A percentile compares a stretch with the other conserved stretches of the same genome.
These are phyloP conservation scores for Rhodocollybia butyracea DNA, from an alignment of 768 basidiomycete species.

Conservation along the genomic window DNA sequence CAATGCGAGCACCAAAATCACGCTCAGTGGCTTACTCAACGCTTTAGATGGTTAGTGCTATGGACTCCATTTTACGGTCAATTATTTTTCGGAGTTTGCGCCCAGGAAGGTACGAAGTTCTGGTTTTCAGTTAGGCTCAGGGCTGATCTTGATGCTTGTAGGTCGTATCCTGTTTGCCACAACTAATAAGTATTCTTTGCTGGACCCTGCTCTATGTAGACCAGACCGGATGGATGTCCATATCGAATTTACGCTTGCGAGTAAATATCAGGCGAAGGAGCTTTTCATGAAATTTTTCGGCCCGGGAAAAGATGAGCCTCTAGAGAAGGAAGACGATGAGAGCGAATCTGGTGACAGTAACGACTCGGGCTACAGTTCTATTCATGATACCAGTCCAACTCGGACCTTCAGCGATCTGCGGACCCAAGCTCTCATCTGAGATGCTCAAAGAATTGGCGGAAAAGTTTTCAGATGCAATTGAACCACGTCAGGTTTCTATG, in stretches of 20 bases:
- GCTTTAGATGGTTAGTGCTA: conserved; percentile 60
- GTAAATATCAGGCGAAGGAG: conserved; percentile 60
- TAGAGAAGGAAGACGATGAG: conserved; percentile 19
- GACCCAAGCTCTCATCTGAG: conserved; percentile 35
- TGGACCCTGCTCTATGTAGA: conserved; percentile 73
- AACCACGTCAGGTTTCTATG: conserved; percentile 47
- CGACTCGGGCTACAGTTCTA: conserved; percentile 16
- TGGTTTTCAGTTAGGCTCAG: not conserved
- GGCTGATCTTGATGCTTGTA: not conserved
- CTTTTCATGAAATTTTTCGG: conserved; percentile 70
- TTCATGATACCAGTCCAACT: not conserved
- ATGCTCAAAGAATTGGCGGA: conserved; percentile 46
- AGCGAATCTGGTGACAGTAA: conserved; percentile 4
- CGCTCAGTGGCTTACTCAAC: conserved; percentile 72
- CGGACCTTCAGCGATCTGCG: conserved; percentile 14
- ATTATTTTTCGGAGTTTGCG: conserved; percentile 38
- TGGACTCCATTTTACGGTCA: not conserved
- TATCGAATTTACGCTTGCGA: conserved; percentile 74
- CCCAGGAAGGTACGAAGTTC: conserved; percentile 57
- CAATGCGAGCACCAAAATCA: conserved; percentile 34
- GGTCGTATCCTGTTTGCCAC: conserved; percentile 71
- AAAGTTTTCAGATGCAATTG: conserved; percentile 52
- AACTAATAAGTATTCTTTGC: conserved; percentile 66
- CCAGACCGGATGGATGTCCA: conserved; percentile 82
- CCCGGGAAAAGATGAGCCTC: conserved; percentile 28